These are phyloP conservation scores for Akanthomyces lecanii DNA, from an alignment of 2,329 filamentous ascomycete genomes.

Conservation along the genomic window DNA sequence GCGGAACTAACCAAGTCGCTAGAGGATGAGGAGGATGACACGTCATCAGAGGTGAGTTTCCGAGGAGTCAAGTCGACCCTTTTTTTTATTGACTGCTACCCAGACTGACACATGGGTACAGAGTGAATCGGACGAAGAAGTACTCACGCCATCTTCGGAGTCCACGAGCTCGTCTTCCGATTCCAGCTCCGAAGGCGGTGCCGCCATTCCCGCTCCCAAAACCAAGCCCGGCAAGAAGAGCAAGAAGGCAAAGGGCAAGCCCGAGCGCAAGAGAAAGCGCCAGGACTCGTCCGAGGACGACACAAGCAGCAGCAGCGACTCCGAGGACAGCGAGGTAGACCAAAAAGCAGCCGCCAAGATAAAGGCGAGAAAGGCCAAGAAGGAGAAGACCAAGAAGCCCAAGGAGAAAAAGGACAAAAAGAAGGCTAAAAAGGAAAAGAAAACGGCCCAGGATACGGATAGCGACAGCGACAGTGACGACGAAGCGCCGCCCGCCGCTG, in stretches of 20 bases:
- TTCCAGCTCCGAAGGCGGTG: slow-evolving; percentile 24
- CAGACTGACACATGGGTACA: background rate
- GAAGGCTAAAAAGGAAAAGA: slow-evolving; percentile 20
- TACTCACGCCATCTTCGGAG: background rate
- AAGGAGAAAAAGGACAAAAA: slow-evolving; percentile 20
- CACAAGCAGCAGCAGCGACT: slow-evolving; percentile 1
- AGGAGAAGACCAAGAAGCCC: slow-evolving; percentile 22
- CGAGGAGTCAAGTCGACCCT: too few relatives aligned
- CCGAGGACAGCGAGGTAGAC: slow-evolving; percentile 17
- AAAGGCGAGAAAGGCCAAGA: slow-evolving; percentile 15
- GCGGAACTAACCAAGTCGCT: slow-evolving; percentile 22
- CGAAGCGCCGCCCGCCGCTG: slow-evolving; percentile 16
- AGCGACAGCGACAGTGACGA: slow-evolving; percentile 16
- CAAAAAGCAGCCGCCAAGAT: slow-evolving; percentile 11
- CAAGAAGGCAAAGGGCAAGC: slow-evolving; percentile 19
- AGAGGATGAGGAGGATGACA: slow-evolving; percentile 14
- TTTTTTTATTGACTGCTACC: background rate
- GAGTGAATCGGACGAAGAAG: slow-evolving; percentile 4
- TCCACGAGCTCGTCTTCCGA: slow-evolving; percentile 11
- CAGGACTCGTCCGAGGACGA: slow-evolving; percentile 6
- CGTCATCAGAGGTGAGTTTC: slow-evolving; percentile 19
- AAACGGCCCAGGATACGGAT: slow-evolving; percentile 19
- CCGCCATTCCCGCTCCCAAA: slow-evolving; percentile 14
- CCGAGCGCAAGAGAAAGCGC: slow-evolving; percentile 17
- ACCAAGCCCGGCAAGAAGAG: slow-evolving; percentile 18